phyloP scores from a whole-genome alignment of 106 monocot species.

The Platanthera zijinensis region DNA sequence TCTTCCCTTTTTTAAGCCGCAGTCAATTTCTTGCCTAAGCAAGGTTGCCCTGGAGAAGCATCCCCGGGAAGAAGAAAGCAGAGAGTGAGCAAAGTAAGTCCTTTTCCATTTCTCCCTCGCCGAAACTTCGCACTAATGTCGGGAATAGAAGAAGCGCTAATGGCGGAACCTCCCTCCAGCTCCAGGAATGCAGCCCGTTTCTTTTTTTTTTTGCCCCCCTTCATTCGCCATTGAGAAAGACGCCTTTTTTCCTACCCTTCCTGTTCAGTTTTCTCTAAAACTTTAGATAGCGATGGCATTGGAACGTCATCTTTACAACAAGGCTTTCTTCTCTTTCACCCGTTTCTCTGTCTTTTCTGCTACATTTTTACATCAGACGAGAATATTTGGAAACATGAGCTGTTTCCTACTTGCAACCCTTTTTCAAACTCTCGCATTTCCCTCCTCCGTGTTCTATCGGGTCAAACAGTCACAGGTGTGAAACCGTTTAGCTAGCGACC shows the following conservation, averaged over 20 bases:
- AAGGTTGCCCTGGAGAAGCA: neutral
- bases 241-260: neutral
- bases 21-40: no score
- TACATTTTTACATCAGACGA: neutral
- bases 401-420: neutral
- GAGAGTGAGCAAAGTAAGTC: neutral
- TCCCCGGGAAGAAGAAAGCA: neutral
- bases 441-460: neutral
- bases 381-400: conserved; percentile 16
- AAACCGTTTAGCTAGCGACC: neutral
- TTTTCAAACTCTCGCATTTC: neutral
- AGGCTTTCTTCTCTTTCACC: conserved; percentile 3
- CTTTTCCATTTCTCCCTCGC: neutral
- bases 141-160: no score
- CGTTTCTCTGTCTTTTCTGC: conserved; percentile 12
- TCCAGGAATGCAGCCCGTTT: neutral
- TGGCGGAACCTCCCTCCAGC: neutral
- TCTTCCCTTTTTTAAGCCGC: neutral
- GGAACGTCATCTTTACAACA: neutral
- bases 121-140: no score
- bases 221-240: neutral
- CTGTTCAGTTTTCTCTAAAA: neutral
- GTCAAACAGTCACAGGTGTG: neutral
- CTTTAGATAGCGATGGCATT: neutral
- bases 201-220: neutral